Evolutionary conservation across 164 flowering plant genomes (phyloP).

Genomic region (Magnolia changhungtana): DNA sequence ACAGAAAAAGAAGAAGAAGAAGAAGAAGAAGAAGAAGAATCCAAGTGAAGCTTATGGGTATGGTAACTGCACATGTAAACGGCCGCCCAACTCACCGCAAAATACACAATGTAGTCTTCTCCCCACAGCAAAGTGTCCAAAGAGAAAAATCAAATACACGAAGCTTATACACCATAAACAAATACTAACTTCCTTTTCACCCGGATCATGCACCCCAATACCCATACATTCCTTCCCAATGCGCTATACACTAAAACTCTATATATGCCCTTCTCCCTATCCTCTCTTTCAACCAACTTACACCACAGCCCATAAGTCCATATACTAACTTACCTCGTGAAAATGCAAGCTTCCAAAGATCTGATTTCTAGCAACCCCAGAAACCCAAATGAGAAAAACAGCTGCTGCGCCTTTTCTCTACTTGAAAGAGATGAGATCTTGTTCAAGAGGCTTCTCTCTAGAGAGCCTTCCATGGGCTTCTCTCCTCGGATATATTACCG

Average conservation of each 20-base stretch:
- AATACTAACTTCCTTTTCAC: not conserved
- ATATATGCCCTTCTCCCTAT: not conserved
- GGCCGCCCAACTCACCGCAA: not conserved
- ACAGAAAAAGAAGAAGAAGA: too few relatives aligned
- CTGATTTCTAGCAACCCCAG: not conserved
- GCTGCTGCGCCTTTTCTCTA: not conserved
- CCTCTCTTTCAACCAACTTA: not conserved
- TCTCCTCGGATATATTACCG: slow-evolving; percentile 10
- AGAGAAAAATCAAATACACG: not conserved
- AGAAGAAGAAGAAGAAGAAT: not conserved
- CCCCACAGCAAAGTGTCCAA: not conserved
- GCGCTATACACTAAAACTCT: not conserved
- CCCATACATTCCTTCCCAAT: not conserved
- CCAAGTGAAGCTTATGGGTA: not conserved
- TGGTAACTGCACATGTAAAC: not conserved
- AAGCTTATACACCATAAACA: not conserved
- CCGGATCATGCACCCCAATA: slow-evolving; percentile 8
- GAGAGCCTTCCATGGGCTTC: slow-evolving; percentile 9
- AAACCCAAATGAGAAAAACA: slow-evolving; percentile 2
- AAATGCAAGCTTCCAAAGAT: slow-evolving; percentile 1
- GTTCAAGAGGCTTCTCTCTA: slow-evolving; percentile 1
- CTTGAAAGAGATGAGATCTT: slow-evolving; percentile 8
- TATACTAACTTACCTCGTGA: not conserved
- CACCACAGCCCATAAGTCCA: not conserved
- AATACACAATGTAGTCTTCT: not conserved